Percentiles rank a stretch among this genome's conserved stretches.
Evolutionary conservation across 495 filamentous ascomycete genomes (phyloP).

Genomic region (Baudoinia panamericana): DNA sequence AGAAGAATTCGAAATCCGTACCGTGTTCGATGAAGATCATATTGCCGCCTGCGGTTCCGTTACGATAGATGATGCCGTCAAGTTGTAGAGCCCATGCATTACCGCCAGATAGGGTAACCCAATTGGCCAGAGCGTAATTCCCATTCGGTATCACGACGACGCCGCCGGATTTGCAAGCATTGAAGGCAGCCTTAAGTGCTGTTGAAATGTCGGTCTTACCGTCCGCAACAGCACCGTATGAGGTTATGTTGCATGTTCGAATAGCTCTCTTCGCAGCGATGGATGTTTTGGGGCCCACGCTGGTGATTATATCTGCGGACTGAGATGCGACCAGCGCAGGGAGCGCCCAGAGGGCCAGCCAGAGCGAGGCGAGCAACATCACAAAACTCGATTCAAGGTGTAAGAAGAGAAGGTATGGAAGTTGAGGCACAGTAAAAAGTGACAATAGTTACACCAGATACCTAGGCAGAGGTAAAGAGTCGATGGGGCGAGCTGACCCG

Average conservation of each 20-base stretch:
- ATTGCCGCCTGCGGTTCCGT: conserved; percentile 30
- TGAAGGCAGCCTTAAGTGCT: conserved; percentile 17
- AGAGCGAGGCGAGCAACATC: background rate
- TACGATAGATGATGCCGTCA: conserved; percentile 29
- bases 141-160: conserved; percentile 25
- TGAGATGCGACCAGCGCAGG: conserved; percentile 18
- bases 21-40: conserved; percentile 29
- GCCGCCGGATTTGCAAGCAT: conserved; percentile 28
- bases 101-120: conserved; percentile 28
- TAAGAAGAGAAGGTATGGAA: too few species aligned
- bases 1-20: conserved; percentile 26
- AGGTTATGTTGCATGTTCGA: conserved; percentile 22
- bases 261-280: conserved; percentile 16
- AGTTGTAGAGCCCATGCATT: conserved; percentile 27
- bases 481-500: too few species aligned
- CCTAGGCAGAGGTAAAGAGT: too few species aligned
- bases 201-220: conserved; percentile 15
- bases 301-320: conserved; percentile 11
- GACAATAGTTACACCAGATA: too few species aligned
- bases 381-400: background rate
- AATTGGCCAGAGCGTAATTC: conserved; percentile 26
- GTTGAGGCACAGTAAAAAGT: too few species aligned
- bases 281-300: conserved; percentile 20
- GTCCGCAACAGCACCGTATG: conserved; percentile 23
- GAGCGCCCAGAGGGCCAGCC: conserved; percentile 2